Evolutionary conservation across 768 basidiomycete species (phyloP), one percentile per base, ranked within the genome.

Genomic region (Termitomyces sp.): DNA sequence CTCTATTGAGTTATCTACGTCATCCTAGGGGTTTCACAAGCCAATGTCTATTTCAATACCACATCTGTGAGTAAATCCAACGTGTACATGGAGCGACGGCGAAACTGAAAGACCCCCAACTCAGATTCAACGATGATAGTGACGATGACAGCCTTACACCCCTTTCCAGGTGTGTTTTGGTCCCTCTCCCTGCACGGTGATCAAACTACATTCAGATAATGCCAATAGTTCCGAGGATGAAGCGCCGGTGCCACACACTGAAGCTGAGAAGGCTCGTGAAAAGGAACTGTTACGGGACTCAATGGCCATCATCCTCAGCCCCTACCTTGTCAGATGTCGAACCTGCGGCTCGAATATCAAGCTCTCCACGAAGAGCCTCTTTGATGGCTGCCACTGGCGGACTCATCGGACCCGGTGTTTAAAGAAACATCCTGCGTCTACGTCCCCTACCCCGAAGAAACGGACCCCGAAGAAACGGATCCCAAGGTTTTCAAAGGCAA

Each of bases 351-450:
- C 65, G 30, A 71, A 73, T 14, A 88, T 89, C 70, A 87, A 87
- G 67, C 80, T 89, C 27, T 88, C 87, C 16, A 69, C 76, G 33
- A 89, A 88, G 71, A 86, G 84, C 68, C 75, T 76, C 22, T 89
- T 79, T 63, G 88, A 89, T 64, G 77, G 79, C 32, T 81, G 80
- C 64, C 87, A 89, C 68, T 89, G 88, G 88, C 67, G 72, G 45
- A 85, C 81, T 62, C 88, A 89, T 65, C 77, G 82, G 33, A 75
- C 75, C 40, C 77, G 86, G 32, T 89, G 88, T 67, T 67, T 82
- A 54, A 83, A 79, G 70, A 80, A 76, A 49, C 56, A 57, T 27
- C 50, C 43, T 48, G 22, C 24, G 18, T 53, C 52, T 39, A 26
- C 13, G 24, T n/a, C 36, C 47, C 52, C 34, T 55, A 50, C 33